Percentiles rank a stretch among this genome's conserved stretches.
Conservation (phyloP, 2,329 filamentous ascomycete genomes). For the Botryotinia globosa region DNA sequence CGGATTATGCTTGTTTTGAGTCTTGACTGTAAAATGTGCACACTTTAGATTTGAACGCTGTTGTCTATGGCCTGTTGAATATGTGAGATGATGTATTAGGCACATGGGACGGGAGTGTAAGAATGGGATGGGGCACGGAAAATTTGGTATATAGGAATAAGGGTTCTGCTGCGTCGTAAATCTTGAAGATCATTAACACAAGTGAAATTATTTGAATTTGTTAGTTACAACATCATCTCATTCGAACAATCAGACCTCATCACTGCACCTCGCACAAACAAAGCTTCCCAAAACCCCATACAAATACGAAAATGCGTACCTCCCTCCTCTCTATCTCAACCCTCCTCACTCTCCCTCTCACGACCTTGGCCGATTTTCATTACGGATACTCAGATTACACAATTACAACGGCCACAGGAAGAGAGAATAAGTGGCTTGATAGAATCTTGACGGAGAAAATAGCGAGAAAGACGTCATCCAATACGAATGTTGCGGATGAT, state of each 20-base stretch:
- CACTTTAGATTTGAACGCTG: neutral
- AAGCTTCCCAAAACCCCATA: neutral
- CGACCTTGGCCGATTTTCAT: conserved; percentile 7
- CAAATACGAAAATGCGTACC: neutral
- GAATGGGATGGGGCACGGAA: neutral
- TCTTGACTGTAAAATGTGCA: neutral
- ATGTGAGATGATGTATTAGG: neutral
- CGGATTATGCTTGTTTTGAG: neutral
- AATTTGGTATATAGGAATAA: neutral
- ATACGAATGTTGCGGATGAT: neutral
- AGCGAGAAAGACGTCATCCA: too few relatives aligned
- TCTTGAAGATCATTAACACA: neutral
- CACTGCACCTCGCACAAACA: neutral
- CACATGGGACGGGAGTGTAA: neutral
- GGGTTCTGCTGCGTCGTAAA: conserved; percentile 1
- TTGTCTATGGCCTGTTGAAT: neutral
- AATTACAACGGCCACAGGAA: neutral
- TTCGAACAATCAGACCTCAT: neutral
- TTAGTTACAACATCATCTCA: neutral
- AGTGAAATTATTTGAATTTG: neutral
- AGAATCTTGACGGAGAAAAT: neutral
- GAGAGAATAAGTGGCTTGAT: neutral
- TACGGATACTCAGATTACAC: conserved; percentile 2
- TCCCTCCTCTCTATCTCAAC: neutral
- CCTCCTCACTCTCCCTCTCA: neutral